Evolutionary conservation across 176 grass and related monocot genomes (phyloP), one percentile per base, ranked within the genome.

Genomic region (Metroxylon sagu): DNA sequence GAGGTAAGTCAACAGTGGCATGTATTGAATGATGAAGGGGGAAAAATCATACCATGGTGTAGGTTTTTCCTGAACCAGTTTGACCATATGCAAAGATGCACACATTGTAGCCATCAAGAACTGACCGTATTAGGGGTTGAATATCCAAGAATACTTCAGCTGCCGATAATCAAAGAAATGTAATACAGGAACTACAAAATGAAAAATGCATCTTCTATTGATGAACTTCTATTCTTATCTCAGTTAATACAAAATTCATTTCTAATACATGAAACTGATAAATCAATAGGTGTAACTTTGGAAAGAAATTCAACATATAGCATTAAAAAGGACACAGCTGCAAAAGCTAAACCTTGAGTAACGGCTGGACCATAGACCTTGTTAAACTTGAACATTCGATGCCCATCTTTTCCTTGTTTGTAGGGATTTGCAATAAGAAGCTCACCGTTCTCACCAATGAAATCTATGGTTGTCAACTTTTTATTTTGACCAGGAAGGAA

Each of bases 71-170:
- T 19, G 94, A 92, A 67, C 94, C 94, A 71, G 94, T 99, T 78
- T 99, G 94, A 29, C 94, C 94, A 16, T 93, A 99, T 14, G 94
- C 94, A 83, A 99, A 99, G 71, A 99, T 99, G 73, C 94, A 99
- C 48, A 99, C 94, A 66, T 99, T 99, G 62, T 80, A 99, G 54
- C 94, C 94, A 62, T 99, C 94, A 76, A 99, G 87, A 74, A 93
- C 88, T 68, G 94, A 99, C 69, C 94, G 83, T 65, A 99, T 73
- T 69, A 98, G 64, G 67, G 94, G 84, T 29, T 86, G 94, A 31
- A 88, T 93, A 69, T 99, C 94, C 52, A 89, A 84, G 52, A 93
- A 99, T 59, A 99, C 94, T 74, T 99, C 73, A 64, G 77, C 94
- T 99, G 85, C 10, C 27, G 4, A 16, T 6, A 51, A 28, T 28